Evolutionary conservation across 106 monocot genomes (phyloP), one percentile per base, ranked within the genome.

Genomic region (Dendrobium officinale): DNA sequence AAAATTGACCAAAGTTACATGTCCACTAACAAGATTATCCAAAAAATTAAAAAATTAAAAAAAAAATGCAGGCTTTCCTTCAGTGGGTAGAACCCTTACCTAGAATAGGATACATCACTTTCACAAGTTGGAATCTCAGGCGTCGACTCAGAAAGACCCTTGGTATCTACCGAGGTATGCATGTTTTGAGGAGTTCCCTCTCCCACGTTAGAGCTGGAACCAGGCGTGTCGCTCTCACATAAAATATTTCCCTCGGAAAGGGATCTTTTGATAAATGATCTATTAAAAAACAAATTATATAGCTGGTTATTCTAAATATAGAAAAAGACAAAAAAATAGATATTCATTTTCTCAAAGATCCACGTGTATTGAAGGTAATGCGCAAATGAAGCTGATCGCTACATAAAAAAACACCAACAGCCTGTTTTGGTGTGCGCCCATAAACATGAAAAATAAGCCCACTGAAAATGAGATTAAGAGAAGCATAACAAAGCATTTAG

Each of bases 201-300:
- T 24, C 78, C 91, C 72, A 33, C 45, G 59, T 75, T 84, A 75
- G 55, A 67, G 31, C 78, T 43, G 40, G 89, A 42, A 74, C 79
- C 45, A 70, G 86, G 70, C 9, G 83, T 58, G 42, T 66, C 76
- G 81, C 82, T 78, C 80, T 95, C 85, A 54, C 82, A 67, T 43
- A 87, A 59, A 88, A 94, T 92, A 77, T 86, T 92, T 33, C 95
- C 95, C 83, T 92, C 95, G 55, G 98, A 99, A 17, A 93, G 73
- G 18, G 95, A 99, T 80, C 98, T 91, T 87, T 88, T 92, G 73
- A 93, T 84, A 77, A 91, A 82, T 82, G 92, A 86, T 82, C 96
- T 96, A 83, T 40, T 82, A 80, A 61, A 80, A 61, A 40, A 77
- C 42, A 83, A 79, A 56, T 22, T 70, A 44, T 18, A 37, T 24